phyloP scores from a whole-genome alignment of 169 alveolate genomes.

The Plasmodium relictum region DNA sequence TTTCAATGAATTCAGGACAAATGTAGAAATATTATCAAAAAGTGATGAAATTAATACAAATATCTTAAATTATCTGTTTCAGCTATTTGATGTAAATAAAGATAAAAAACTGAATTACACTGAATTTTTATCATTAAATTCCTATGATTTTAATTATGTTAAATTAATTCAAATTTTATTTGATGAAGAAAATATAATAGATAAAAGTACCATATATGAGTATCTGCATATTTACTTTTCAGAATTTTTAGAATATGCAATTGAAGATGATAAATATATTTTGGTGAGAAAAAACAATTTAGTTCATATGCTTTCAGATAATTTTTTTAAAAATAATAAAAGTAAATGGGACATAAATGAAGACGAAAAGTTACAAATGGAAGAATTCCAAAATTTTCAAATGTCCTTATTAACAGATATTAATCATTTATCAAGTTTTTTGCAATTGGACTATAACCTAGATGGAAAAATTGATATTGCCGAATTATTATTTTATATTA shows the following conservation, averaged over 20 bases:
- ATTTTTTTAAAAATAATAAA: conserved; percentile 25
- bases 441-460: conserved; percentile 37
- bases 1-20: conserved; percentile 26
- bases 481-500: conserved; percentile 32
- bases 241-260: conserved; percentile 32
- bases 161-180: conserved; percentile 29
- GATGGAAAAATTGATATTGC: conserved; percentile 38
- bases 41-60: conserved; percentile 14
- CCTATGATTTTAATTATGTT: conserved; percentile 39
- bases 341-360: conserved; percentile 29
- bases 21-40: conserved; percentile 24
- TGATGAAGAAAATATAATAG: conserved; percentile 13
- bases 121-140: conserved; percentile 52
- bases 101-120: conserved; percentile 49
- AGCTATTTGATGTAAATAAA: conserved; percentile 33
- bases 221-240: conserved; percentile 35
- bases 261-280: background rate
- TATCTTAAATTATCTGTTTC: conserved; percentile 19
- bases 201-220: conserved; percentile 2
- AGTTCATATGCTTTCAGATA: background rate
- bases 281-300: background rate
- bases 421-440: conserved; percentile 21
- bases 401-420: conserved; percentile 12
- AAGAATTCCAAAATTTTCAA: conserved; percentile 52
- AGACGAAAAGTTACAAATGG: conserved; percentile 56